Base-by-base conservation (phyloP, 495 filamentous ascomycete genomes). In the Xylaria nigripes region DNA sequence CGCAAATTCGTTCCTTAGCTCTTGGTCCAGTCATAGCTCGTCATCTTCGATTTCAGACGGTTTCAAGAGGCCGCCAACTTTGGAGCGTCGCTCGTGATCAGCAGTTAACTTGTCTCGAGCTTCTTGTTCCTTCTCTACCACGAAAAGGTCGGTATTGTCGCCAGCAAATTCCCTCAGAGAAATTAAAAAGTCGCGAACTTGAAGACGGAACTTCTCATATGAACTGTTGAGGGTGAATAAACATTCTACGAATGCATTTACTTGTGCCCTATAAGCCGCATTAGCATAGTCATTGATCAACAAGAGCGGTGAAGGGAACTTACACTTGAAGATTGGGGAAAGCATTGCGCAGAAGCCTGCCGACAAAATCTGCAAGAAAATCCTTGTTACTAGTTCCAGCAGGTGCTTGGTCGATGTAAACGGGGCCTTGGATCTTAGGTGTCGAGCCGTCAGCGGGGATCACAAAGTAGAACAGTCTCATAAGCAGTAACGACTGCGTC, bases 161-260 rank as follows among this genome's bases (percentile, higher is more conserved):
- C 88, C 93, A 12, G 87, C 88, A 62, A 96, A 97, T 71, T 99
- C 93, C 71, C 95, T 95, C 50, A 99, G 72, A 24, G 90, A 90
- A 61, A 99, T 95, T 51, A 99, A 72, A 81, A 99, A 99, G 68
- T 99, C 93, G 53, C 93, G 88, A 45, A 97, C 79, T 51, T 90
- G 85, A 38, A 94, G 81, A 70, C 95, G 95, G 82, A 97, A 97
- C 62, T 86, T 86, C 64, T 83, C 82, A 50, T 92, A 79, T 54
- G 92, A 85, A 48, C 81, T 81, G 63, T 94, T 95, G 49, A 83
- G 74, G 1, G 82, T 79, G 71, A 96, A 96, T 5, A 97, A 72
- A 5, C 86, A 85, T 49, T 93, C 81, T 22, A 96, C 89, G 66
- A 99, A 99, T 45, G 81, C 76, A 58, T 81, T 80, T 61, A 97